phyloP scores from a whole-genome alignment of 768 basidiomycete genomes.

The Tricholoma sp. region DNA sequence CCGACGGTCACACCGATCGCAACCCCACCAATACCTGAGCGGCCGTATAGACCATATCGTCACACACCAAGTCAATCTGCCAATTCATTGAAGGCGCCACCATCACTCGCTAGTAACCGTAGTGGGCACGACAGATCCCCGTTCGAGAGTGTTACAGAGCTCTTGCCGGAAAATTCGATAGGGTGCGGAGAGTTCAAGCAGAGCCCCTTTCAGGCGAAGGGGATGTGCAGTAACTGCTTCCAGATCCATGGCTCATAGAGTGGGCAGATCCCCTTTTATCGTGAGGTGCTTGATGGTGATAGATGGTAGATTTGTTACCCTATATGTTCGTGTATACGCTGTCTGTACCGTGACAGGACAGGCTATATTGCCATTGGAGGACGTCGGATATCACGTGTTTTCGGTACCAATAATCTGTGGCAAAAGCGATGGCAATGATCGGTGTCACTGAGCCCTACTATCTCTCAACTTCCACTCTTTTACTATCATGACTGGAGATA shows the following conservation, averaged over 20 bases:
- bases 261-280: background rate
- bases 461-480: slow-evolving; percentile 3
- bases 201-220: slow-evolving; percentile 60
- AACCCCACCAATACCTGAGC: slow-evolving; percentile 47
- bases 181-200: slow-evolving; percentile 56
- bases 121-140: slow-evolving; percentile 45
- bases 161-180: slow-evolving; percentile 21
- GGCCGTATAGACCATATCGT: slow-evolving; percentile 22
- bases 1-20: slow-evolving; percentile 23
- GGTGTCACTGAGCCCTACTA: background rate
- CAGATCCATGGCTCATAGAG: slow-evolving; percentile 37
- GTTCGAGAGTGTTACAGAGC: slow-evolving; percentile 59
- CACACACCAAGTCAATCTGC: slow-evolving; percentile 14
- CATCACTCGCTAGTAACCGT: slow-evolving; percentile 31
- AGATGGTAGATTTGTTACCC: background rate
- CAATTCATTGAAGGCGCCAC: slow-evolving; percentile 16
- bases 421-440: background rate
- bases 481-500: slow-evolving; percentile 20
- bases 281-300: background rate
- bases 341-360: background rate
- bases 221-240: slow-evolving; percentile 64
- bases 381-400: background rate
- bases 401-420: background rate
- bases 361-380: background rate
- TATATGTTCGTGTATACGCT: no score